Percentiles rank a stretch among this genome's conserved stretches.
phyloP scores from a whole-genome alignment of 208 protist species.

The Leishmania aethiopica region DNA sequence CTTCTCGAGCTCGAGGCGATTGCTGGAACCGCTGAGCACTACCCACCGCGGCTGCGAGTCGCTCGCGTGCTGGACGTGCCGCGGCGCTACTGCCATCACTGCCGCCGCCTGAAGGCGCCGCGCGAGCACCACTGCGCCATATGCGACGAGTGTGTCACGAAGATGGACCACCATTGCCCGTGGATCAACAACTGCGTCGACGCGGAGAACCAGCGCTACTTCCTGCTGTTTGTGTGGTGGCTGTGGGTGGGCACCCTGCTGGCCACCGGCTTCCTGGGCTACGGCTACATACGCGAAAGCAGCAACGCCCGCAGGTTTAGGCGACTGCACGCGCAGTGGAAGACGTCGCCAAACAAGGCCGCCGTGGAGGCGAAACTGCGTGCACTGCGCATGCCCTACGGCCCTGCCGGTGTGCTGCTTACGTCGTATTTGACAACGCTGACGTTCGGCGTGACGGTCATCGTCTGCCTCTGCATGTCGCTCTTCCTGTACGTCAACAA shows the following conservation, averaged over 20 bases:
- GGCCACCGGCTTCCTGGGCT: constrained; percentile 34
- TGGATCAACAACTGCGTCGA: constrained; percentile 93
- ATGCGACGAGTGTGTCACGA: constrained; percentile 76
- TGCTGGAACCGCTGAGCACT: constrained; percentile 29
- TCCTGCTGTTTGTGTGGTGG: constrained; percentile 70
- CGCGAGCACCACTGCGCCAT: constrained; percentile 87
- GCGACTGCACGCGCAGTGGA: constrained; percentile 12
- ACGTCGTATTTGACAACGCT: constrained; percentile 38
- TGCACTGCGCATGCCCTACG: constrained; percentile 36
- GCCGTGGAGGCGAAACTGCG: constrained; percentile 10
- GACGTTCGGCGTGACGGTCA: constrained; percentile 29
- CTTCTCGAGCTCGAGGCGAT: constrained; percentile 49
- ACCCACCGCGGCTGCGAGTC: constrained; percentile 35
- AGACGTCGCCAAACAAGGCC: constrained; percentile 2
- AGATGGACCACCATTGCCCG: constrained; percentile 93
- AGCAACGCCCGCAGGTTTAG: constrained; percentile 20
- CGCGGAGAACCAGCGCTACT: constrained; percentile 84
- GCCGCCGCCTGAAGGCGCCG: constrained; percentile 81
- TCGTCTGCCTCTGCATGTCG: constrained; percentile 56
- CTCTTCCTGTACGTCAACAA: constrained; percentile 49
- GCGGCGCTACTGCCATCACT: constrained; percentile 63
- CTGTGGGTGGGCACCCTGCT: constrained; percentile 45
- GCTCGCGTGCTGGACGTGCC: constrained; percentile 59
- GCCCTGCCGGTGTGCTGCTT: constrained; percentile 26
- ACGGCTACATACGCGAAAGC: constrained; percentile 27